Conservation (phyloP, 805 yeast species). For the Candida orba region DNA sequence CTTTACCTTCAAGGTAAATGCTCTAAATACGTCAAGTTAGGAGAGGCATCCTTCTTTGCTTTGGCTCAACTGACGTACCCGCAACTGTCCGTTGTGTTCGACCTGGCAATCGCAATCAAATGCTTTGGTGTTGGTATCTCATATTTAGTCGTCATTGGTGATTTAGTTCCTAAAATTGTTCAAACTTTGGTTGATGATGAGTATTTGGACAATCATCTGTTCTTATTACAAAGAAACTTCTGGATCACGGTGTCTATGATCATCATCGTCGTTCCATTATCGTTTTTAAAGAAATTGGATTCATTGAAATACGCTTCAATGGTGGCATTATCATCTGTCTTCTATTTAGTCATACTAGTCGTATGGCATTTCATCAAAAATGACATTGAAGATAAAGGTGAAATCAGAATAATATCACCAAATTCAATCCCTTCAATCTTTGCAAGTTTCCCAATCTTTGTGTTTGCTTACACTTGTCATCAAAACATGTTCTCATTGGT, state of each 20-base stretch:
- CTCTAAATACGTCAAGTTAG: conserved; percentile 41
- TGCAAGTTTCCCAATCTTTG: conserved; percentile 80
- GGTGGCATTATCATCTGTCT: conserved; percentile 75
- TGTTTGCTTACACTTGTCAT: conserved; percentile 93
- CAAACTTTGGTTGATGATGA: conserved; percentile 22
- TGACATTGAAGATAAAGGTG: conserved; percentile 50
- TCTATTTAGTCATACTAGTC: conserved; percentile 67
- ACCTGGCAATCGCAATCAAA: conserved; percentile 61
- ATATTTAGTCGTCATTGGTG: conserved; percentile 64
- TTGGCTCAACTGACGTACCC: conserved; percentile 57
- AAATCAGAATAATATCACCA: conserved; percentile 42
- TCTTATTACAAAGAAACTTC: conserved; percentile 38
- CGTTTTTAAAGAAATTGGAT: conserved; percentile 68
- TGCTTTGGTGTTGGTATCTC: conserved; percentile 68
- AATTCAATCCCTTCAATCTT: conserved; percentile 40
- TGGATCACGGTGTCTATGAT: conserved; percentile 58
- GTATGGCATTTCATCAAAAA: conserved; percentile 57
- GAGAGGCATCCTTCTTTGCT: conserved; percentile 61
- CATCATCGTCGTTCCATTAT: conserved; percentile 40
- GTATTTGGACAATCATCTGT: conserved; percentile 12
- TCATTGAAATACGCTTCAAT: conserved; percentile 82
- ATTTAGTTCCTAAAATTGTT: conserved; percentile 56
- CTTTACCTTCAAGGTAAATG: conserved; percentile 55
- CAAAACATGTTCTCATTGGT: conserved; percentile 89
- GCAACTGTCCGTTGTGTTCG: conserved; percentile 52